Conservation (phyloP, 2,329 filamentous ascomycete species). For the Exophiala sideris region DNA sequence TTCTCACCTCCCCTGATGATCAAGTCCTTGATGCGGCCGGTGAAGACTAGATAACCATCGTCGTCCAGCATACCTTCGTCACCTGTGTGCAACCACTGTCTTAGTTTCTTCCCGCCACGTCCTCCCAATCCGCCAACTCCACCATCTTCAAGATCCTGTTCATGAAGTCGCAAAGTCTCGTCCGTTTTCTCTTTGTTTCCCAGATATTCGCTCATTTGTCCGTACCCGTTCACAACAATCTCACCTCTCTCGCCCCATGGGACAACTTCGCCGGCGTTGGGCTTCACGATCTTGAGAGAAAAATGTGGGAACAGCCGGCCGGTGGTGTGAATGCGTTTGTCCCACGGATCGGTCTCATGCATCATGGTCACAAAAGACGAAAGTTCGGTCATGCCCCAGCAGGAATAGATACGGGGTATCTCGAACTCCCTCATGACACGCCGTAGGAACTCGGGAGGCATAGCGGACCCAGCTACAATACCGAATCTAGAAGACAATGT, state of each 20-base stretch:
- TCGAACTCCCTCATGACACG: background rate
- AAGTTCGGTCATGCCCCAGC: conserved; percentile 91
- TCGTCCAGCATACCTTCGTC: conserved; percentile 81
- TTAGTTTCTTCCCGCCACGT: too few species aligned
- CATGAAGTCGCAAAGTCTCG: background rate
- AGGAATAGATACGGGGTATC: conserved; percentile 2
- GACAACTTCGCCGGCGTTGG: background rate
- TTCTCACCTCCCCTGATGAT: conserved; percentile 95
- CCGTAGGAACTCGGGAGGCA: conserved; percentile 4
- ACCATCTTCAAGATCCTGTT: conserved; percentile 33
- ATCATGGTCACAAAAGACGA: conserved; percentile 71
- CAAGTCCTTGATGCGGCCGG: conserved; percentile 64
- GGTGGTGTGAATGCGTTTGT: conserved; percentile 69
- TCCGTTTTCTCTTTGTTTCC: background rate
- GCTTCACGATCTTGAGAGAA: conserved; percentile 68
- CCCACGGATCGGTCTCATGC: conserved; percentile 66
- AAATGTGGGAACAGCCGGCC: conserved; percentile 80
- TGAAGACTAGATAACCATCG: conserved; percentile 78
- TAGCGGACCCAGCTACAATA: conserved; percentile 5
- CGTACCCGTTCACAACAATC: conserved; percentile 75
- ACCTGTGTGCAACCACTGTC: conserved; percentile 81
- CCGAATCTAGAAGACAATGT: background rate
- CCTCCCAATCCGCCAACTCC: conserved; percentile 29
- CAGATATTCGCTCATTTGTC: conserved; percentile 64
- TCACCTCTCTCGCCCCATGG: conserved; percentile 61